Base-by-base conservation (phyloP, 768 basidiomycete genomes). In the Amanita polypyramis region DNA sequence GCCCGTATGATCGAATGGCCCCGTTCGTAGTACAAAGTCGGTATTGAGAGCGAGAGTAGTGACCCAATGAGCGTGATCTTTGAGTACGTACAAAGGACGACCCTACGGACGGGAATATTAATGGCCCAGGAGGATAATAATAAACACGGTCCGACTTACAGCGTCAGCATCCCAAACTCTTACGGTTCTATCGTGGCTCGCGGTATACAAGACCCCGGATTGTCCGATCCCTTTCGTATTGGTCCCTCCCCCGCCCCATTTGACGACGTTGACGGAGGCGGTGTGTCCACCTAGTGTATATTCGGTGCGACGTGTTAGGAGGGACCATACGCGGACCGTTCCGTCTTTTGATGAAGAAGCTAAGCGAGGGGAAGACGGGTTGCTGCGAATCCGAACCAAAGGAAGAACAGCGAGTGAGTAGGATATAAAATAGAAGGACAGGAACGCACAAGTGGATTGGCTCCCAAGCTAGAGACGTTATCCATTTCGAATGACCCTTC, bases 21-120 rank as follows among this genome's bases (percentile, higher is more conserved):
- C 95, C 0, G 95, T 97, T 19, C 94, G 82, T 3, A 96, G 74
- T 21, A 95, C 80, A 58, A 94, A 96, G 61, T 99, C 95, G 8
- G 94, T 94, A 63, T 93, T 95, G 47, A 97, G 73, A 3, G 96
- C 82, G 37, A 99, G 78, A 0, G 94, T 98, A 15, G 94, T 99
- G 6, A 99, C 96, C 95, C 94, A 98, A 59, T 99, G 96, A 0
- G 93, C 96, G 57, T 99, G 95, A 52, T 97, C 93, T 62, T 89
- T 92, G 21, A 98, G 68, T 0, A 83, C 82, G 56, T 94, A 76
- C 32, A 97, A 69, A 21, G 80, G 77, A 62, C 79, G 85, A 0
- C 94, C 95, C 85, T 94, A 55, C 45, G 14, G 41, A 17, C 7
- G 17, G 46, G 50, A n/a, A 27, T 49, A 12, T 40, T 34, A 33